Conservation (phyloP, 1,284 basidiomycete species). For the Inonotus obliquus region DNA sequence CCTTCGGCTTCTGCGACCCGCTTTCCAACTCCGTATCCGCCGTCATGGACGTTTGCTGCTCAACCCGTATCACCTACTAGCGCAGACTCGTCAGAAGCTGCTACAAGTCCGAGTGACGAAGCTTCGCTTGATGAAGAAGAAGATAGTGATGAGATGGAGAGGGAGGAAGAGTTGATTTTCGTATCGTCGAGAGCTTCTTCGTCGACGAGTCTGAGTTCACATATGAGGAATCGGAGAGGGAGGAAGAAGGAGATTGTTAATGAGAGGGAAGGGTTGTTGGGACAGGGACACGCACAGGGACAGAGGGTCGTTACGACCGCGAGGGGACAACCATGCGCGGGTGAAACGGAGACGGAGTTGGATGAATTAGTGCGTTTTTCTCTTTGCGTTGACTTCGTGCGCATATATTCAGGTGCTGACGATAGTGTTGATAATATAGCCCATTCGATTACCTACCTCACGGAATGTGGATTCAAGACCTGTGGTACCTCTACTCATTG, state of each 20-base stretch:
- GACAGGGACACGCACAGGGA: neutral
- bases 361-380: slow-evolving; percentile 62
- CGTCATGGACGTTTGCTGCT: neutral
- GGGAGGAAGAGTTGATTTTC: too few relatives aligned
- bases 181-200: neutral
- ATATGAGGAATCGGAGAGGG: neutral
- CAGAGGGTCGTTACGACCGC: slow-evolving; percentile 53
- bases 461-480: slow-evolving; percentile 11
- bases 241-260: too few relatives aligned
- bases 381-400: neutral
- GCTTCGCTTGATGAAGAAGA: too few relatives aligned
- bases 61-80: neutral
- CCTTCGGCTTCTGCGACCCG: slow-evolving; percentile 5
- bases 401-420: neutral
- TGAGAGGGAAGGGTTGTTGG: neutral
- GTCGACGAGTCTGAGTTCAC: neutral
- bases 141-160: too few relatives aligned
- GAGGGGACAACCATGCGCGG: slow-evolving; percentile 55
- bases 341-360: slow-evolving; percentile 73
- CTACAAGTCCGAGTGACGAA: slow-evolving; percentile 4
- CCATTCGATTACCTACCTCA: slow-evolving; percentile 17
- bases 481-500: slow-evolving; percentile 7
- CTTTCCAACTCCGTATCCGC: slow-evolving; percentile 3
- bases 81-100: neutral
- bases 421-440: slow-evolving; percentile 23